Evolutionary conservation across 352 stramenopile species (phyloP).

Genomic region (Globisporangium canariense): DNA sequence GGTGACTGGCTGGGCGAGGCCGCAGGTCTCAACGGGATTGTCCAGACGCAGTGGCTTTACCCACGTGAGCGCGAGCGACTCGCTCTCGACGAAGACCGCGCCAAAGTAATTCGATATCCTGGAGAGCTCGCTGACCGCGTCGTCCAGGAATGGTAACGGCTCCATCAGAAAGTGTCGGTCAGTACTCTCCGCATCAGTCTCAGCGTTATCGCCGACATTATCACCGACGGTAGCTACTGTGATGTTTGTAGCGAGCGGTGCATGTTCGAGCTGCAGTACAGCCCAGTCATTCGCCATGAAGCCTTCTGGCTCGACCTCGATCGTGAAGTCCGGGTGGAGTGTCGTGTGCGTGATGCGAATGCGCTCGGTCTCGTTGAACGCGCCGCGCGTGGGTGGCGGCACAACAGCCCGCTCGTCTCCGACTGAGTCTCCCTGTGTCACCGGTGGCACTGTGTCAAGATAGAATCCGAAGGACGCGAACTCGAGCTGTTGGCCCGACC

Average conservation of each 20-base stretch:
- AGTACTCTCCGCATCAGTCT: background rate
- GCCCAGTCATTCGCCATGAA: constrained; percentile 6
- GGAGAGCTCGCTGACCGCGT: background rate
- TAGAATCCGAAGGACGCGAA: constrained; percentile 10
- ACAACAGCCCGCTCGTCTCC: background rate
- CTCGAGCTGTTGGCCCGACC: background rate
- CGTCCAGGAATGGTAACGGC: constrained; percentile 3
- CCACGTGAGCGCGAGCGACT: constrained; percentile 6
- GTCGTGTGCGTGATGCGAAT: background rate
- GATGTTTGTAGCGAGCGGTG: background rate
- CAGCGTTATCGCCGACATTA: background rate
- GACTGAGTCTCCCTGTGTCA: too few relatives aligned
- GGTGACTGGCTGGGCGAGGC: background rate
- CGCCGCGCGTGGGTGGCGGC: background rate
- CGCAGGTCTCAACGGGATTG: constrained; percentile 4
- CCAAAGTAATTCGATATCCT: background rate
- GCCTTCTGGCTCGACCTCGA: background rate
- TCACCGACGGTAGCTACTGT: background rate
- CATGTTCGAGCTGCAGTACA: background rate
- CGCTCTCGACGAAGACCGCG: constrained; percentile 6
- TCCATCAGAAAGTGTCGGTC: background rate
- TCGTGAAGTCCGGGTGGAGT: background rate
- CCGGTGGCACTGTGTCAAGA: background rate
- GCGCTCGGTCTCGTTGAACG: constrained; percentile 8
- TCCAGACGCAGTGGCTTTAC: background rate